These are phyloP conservation scores for Tulasnella sp. DNA, from an alignment of 768 basidiomycete genomes.

Conservation along the genomic window DNA sequence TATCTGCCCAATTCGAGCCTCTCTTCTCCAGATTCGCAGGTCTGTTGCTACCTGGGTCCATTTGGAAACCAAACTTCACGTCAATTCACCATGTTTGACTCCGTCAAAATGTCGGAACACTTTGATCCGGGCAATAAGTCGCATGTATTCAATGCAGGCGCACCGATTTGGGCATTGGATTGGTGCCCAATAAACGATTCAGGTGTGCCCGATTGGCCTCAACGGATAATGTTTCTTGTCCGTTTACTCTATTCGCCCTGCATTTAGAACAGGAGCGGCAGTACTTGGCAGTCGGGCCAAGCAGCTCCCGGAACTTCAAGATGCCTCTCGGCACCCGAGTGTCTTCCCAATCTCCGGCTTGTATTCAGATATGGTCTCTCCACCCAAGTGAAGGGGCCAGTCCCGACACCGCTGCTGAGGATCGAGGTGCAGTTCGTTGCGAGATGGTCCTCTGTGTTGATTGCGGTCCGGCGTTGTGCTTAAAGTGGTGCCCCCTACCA, in stretches of 20 bases:
- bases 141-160: slow-evolving; percentile 79
- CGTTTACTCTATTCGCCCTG: slow-evolving; percentile 39
- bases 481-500: slow-evolving; percentile 93
- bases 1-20: background rate
- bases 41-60: slow-evolving; percentile 66
- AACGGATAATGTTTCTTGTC: slow-evolving; percentile 3
- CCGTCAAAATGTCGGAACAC: slow-evolving; percentile 12
- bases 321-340: slow-evolving; percentile 63
- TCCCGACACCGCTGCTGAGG: slow-evolving; percentile 23
- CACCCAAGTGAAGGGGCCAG: slow-evolving; percentile 29
- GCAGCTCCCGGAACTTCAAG: slow-evolving; percentile 59
- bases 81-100: background rate
- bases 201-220: background rate
- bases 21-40: slow-evolving; percentile 40
- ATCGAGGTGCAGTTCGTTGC: slow-evolving; percentile 48
- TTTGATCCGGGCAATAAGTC: slow-evolving; percentile 52
- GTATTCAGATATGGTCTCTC: slow-evolving; percentile 84
- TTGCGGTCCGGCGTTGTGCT: slow-evolving; percentile 68
- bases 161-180: slow-evolving; percentile 84
- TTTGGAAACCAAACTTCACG: slow-evolving; percentile 46
- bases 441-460: slow-evolving; percentile 84
- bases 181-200: slow-evolving; percentile 77
- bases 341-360: slow-evolving; percentile 53
- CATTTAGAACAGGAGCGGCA: slow-evolving; percentile 50
- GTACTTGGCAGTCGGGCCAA: slow-evolving; percentile 79